Base-by-base conservation (phyloP, 176 grass and related monocot species). In the Bothriochloa decipiens region DNA sequence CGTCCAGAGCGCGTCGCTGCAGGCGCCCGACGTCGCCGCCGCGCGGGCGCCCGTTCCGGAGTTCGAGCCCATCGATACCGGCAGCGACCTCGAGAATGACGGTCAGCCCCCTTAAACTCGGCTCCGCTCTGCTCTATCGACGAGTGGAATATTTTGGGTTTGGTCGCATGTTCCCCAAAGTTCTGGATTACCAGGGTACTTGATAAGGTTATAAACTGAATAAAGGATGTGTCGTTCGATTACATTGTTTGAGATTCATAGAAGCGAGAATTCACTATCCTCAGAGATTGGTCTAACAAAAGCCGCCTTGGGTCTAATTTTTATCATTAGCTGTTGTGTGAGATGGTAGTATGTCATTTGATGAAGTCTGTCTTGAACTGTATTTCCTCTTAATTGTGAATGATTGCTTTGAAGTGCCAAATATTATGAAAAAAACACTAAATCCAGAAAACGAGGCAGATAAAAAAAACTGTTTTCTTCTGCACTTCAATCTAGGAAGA, bases 71-170 rank as follows among this genome's bases (percentile, higher is more conserved):
- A 50, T 95, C 28, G 89, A 98, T 57, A 47, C 70, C 27, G 96
- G 96, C 49, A 91, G 88, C 52, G 93, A 95, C 81, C 78, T 91
- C 58, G 96, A 98, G 80, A 36, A 49, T 37, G 93, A 98, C 60
- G 96, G 96, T 98, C 7, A 85, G 91, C 36, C 17, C 43, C 45
- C 16, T 5, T 11, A 72, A 26, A 35, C 68, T 43, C 18, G 28
- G 3, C 43, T 11, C 70, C 13, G 2, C 29, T 32, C 29, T 32
- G 29, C 29, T 32, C 29, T 32, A 32, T 32, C 29, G 29, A 32
- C 29, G 29, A 32, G 29, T 32, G 29, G 29, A 32, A 32, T 32
- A 32, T 32, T 32, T 82, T 83, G 46, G 9, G 1, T 26, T n/a
- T 8, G 3, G 35, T 27, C 13, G 3, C 52, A 26, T 84, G 13